Evolutionary conservation across 345 rosid genomes (phyloP).

Genomic region (Sisymbrium altissimum): DNA sequence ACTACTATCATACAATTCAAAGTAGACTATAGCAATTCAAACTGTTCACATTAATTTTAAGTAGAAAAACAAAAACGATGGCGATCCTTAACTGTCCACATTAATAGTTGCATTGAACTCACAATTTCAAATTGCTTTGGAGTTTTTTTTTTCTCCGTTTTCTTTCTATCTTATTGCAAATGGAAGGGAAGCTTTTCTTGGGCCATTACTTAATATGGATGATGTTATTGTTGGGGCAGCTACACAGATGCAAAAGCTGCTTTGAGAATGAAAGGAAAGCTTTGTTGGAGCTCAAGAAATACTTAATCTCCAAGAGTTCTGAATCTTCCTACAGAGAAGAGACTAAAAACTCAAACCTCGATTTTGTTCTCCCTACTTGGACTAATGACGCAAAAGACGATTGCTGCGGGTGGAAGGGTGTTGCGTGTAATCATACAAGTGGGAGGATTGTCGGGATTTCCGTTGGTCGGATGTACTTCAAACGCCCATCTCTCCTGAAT

Average conservation of each 20-base stretch:
- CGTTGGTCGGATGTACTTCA: background rate
- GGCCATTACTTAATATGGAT: background rate
- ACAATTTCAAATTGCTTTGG: too few relatives aligned
- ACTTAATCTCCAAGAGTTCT: background rate
- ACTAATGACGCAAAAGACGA: background rate
- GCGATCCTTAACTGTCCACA: too few relatives aligned
- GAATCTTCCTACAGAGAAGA: background rate
- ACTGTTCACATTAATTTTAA: too few relatives aligned
- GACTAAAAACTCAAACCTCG: too few relatives aligned
- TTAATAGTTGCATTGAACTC: too few relatives aligned
- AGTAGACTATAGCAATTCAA: too few relatives aligned
- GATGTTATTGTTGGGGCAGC: background rate
- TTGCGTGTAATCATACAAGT: background rate
- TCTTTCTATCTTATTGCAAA: too few relatives aligned
- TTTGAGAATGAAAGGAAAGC: background rate
- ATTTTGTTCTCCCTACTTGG: background rate
- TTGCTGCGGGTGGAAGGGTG: background rate
- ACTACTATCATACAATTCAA: too few relatives aligned
- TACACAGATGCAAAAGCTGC: background rate
- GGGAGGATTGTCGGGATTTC: background rate
- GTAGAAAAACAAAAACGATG: too few relatives aligned
- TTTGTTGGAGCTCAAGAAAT: slow-evolving; percentile 3
- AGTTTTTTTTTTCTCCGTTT: too few relatives aligned
- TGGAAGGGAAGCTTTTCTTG: background rate
- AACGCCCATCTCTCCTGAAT: background rate